Evolutionary conservation across 2,329 filamentous ascomycete genomes (phyloP).

Genomic region (Coleophoma cylindrospora): DNA sequence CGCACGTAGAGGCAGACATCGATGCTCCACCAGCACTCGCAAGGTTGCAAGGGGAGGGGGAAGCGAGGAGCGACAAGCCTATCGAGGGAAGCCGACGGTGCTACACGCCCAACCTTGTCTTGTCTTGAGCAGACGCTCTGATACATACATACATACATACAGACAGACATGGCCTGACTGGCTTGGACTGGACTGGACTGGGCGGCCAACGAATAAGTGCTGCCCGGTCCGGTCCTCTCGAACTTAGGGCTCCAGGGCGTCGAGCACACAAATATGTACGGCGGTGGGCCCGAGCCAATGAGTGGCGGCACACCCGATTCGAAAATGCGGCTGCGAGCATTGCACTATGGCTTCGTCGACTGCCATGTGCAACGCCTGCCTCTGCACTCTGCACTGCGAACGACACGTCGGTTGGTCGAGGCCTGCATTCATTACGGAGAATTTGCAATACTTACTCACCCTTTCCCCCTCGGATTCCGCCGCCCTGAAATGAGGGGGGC

Average conservation of each 20-base stretch:
- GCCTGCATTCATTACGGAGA: background rate
- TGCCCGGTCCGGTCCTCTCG: constrained; percentile 3
- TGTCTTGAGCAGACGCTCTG: constrained; percentile 6
- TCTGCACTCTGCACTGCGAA: constrained; percentile 1
- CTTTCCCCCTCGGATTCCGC: background rate
- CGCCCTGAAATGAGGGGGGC: background rate
- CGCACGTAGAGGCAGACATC: constrained; percentile 9
- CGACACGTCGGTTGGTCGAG: background rate
- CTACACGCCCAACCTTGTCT: background rate
- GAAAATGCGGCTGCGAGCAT: constrained; percentile 22
- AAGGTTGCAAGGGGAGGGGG: constrained; percentile 11
- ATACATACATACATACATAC: no score
- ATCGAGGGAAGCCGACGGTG: constrained; percentile 9
- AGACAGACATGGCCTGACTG: constrained; percentile 4
- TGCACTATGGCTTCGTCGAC: background rate
- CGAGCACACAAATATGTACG: constrained; percentile 9
- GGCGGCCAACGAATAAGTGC: background rate
- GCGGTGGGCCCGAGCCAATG: constrained; percentile 13
- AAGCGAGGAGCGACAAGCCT: constrained; percentile 5
- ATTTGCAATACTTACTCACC: no score
- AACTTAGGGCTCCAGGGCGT: background rate
- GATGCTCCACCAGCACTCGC: no score
- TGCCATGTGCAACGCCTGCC: constrained; percentile 14
- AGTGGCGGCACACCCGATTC: constrained; percentile 18
- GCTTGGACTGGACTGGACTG: no score